Evolutionary conservation across 2,329 filamentous ascomycete species (phyloP), one percentile per base, ranked within the genome.

Genomic region (Capronia americana): DNA sequence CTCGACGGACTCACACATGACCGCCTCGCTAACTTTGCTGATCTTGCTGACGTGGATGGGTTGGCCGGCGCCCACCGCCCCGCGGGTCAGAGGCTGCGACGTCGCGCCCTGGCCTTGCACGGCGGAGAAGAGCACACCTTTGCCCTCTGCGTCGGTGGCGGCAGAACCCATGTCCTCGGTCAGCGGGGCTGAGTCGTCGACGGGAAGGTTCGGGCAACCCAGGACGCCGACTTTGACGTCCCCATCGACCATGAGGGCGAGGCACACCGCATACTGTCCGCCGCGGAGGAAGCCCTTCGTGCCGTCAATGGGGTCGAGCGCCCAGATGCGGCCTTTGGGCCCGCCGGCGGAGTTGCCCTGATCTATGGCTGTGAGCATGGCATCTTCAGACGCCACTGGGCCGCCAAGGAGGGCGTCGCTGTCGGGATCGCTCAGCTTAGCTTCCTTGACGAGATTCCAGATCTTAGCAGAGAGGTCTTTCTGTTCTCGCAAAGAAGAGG

Each of bases 1-100:
- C 81, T 99, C 95, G 65, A 99, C 94, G 72, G 91, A 93, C 83
- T 99, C 95, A 82, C 95, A 99, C 82, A 99, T 97, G 32, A 92
- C 94, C 20, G 94, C 94, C 70, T 90, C 85, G 20, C 88, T 80
- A 73, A 97, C 89, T 74, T 93, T 88, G 48, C 84, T 80, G 55
- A 97, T 83, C 23, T 87, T 82, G 73, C 89, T 91, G 93, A 98
- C 97, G 61, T 85, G 83, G 75, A 98, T 97, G 30, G 83, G 76
- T 75, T 88, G 87, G 67, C 83, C 85, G 73, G 65, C 79, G 17
- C 74, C 74, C 20, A 82, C 76, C 60, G 73, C 73, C 20, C 76
- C 76, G 4, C 63, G 60, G 79, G 73, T 93, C 78, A 98, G 81
- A 20, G 93, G 87, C 44, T 92, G 86, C 80, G 90, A 93, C n/a